Conservation (phyloP, 164 flowering plant species). For the Stephania yunnanensis region DNA sequence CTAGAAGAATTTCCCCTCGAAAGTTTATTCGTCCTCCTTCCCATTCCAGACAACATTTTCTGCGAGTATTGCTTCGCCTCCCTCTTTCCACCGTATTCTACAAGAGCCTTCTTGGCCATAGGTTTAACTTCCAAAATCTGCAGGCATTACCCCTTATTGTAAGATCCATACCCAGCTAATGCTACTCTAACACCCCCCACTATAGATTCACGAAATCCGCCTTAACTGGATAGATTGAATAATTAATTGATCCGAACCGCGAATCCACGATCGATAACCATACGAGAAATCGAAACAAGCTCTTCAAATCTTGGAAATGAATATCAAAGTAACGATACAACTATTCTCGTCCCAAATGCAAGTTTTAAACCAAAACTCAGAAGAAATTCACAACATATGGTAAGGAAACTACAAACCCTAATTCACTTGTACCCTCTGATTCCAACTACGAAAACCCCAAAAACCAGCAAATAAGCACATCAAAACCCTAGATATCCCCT, state of each 20-base stretch:
- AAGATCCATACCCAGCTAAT: constrained; percentile 1
- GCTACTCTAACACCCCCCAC: neutral
- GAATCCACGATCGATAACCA: neutral
- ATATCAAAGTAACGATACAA: neutral
- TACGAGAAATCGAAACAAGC: neutral
- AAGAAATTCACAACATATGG: neutral
- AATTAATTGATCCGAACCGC: neutral
- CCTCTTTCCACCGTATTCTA: constrained; percentile 50
- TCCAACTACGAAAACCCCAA: neutral
- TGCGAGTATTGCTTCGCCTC: constrained; percentile 30
- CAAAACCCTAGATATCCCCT: neutral
- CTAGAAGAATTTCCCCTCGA: constrained; percentile 48
- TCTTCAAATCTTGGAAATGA: neutral
- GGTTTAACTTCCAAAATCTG: constrained; percentile 31
- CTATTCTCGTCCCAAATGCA: neutral
- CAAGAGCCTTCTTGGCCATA: constrained; percentile 59
- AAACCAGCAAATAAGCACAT: neutral
- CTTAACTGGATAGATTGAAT: neutral
- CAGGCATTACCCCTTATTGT: constrained; percentile 37
- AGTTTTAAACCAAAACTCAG: neutral
- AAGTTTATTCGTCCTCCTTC: constrained; percentile 52
- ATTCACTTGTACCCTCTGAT: neutral
- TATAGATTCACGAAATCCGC: neutral
- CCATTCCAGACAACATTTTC: constrained; percentile 22
- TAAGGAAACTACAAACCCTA: neutral